Evolutionary conservation across 2,329 filamentous ascomycete genomes (phyloP).

Genomic region (Xylaria digitata): DNA sequence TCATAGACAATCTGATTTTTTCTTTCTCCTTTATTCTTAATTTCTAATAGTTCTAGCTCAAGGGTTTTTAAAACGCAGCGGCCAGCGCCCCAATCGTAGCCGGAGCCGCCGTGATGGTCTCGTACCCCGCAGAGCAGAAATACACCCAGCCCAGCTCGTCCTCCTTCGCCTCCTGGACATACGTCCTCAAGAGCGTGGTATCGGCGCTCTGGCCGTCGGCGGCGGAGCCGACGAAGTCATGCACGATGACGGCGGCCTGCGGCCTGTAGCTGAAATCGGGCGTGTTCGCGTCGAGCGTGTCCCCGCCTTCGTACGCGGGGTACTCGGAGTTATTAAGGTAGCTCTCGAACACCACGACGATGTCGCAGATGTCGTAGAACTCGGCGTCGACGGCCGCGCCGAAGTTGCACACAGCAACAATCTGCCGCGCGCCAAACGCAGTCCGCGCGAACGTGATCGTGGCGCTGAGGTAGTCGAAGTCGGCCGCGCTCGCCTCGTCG

Average conservation of each 20-base stretch:
- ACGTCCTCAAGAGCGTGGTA: constrained; percentile 12
- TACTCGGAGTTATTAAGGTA: constrained; percentile 3
- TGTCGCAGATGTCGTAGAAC: constrained; percentile 33
- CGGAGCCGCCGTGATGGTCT: constrained; percentile 31
- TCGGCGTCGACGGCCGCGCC: constrained; percentile 11
- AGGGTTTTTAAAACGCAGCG: not conserved
- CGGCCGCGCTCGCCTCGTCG: constrained; percentile 49
- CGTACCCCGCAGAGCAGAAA: constrained; percentile 33
- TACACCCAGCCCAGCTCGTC: constrained; percentile 31
- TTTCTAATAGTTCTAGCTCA: not conserved
- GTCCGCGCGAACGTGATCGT: constrained; percentile 23
- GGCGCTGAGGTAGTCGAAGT: constrained; percentile 39
- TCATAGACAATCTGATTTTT: not conserved
- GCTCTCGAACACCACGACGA: constrained; percentile 31
- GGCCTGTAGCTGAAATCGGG: constrained; percentile 13
- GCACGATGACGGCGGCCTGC: constrained; percentile 32
- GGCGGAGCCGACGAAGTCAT: constrained; percentile 20
- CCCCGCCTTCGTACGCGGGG: constrained; percentile 18
- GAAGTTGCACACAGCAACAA: constrained; percentile 32
- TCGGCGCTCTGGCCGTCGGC: constrained; percentile 21
- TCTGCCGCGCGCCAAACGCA: constrained; percentile 27
- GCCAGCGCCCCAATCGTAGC: constrained; percentile 28
- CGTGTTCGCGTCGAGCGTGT: constrained; percentile 29
- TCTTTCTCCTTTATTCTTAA: not conserved
- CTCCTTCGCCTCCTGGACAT: constrained; percentile 16